These are phyloP conservation scores for Solanum hybrid DNA, from an alignment of 305 asterid species.

Conservation along the genomic window DNA sequence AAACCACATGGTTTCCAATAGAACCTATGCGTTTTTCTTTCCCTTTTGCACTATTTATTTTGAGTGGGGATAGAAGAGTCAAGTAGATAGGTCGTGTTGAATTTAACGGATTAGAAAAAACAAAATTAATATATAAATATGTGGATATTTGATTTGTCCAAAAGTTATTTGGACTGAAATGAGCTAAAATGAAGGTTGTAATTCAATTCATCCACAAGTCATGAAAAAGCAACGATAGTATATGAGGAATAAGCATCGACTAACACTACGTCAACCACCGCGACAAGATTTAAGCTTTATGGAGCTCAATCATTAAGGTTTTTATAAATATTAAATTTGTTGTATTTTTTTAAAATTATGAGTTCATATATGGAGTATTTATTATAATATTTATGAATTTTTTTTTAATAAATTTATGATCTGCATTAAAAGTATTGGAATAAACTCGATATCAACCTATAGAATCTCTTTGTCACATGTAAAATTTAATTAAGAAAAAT, in stretches of 20 bases:
- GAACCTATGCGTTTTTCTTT: background rate
- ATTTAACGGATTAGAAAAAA: background rate
- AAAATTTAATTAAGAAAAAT: too few species aligned
- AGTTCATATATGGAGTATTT: too few species aligned
- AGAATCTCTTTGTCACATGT: background rate
- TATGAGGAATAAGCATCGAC: background rate
- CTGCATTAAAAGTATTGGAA: too few species aligned
- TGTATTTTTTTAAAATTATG: background rate
- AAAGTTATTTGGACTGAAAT: background rate
- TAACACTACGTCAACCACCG: too few species aligned
- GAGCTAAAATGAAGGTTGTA: background rate
- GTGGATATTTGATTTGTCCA: fast-evolving
- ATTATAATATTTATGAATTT: too few species aligned
- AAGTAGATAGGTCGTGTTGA: background rate
- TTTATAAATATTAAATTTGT: too few species aligned
- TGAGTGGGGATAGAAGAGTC: fast-evolving
- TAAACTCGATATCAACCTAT: too few species aligned
- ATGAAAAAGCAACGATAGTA: background rate
- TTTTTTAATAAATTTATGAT: fast-evolving
- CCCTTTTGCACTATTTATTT: background rate
- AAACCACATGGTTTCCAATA: background rate
- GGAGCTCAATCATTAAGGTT: background rate
- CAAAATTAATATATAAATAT: background rate
- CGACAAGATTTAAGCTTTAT: too few species aligned
- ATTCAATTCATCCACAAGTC: background rate